Evolutionary conservation across 106 monocot genomes (phyloP), one percentile per base, ranked within the genome.

Genomic region (Gastrodia elata): DNA sequence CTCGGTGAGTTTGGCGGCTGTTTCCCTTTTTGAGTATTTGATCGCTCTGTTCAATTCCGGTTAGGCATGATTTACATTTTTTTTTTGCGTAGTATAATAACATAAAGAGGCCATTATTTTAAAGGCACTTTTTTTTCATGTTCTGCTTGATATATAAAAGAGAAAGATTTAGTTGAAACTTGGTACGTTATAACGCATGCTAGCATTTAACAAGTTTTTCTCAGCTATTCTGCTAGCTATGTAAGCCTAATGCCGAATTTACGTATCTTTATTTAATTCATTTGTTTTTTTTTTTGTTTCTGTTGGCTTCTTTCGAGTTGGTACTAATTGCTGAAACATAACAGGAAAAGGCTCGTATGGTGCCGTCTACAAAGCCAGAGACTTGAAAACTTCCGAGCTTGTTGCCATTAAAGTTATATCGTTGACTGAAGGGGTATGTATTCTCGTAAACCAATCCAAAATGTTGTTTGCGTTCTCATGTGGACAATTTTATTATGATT

Each of bases 331-430:
- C 38, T 82, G 36, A 39, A 33, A 74, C 55, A 25, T 84, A 68
- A 76, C 79, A 98, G 98, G 98, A 9, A 98, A 98, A 88, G 98
- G 98, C 68, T 98, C 98, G 22, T 98, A 98, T 89, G 98, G 98
- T 74, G 86, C 93, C 11, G 93, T 98, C 78, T 98, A 98, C 76
- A 93, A 98, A 88, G 98, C 93, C 37, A 88, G 88, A 77, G 98
- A 98, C 77, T 68, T 87, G 38, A 93, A 80, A 71, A 98, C 98
- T 75, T 89, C 92, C 36, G 98, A 98, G 79, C 88, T 91, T 64
- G 98, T 98, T 71, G 98, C 98, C 32, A 82, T 98, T 76, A 98
- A 98, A 93, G 87, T 98, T 38, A 98, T 98, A 72, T 93, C 98
- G 32, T 85, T 98, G 75, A 76, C 84, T 68, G 98, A 98, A 87